A percentile compares a stretch with the other conserved stretches of the same genome.
Conservation (phyloP, 345 rosid species). For the Brassica nigra region DNA sequence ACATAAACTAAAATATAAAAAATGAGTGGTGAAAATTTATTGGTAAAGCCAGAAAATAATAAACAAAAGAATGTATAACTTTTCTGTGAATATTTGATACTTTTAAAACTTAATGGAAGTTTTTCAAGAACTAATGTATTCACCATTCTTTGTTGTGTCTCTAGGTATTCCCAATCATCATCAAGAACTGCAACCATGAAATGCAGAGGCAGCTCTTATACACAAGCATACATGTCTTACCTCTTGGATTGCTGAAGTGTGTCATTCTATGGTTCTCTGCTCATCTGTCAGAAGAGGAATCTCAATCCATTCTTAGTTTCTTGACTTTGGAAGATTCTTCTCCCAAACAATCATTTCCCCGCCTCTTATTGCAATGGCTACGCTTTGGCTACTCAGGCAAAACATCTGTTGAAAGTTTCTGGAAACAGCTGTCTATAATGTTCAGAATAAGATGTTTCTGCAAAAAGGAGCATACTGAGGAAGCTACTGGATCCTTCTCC, state of each 20-base stretch:
- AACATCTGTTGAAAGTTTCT: conserved; percentile 53
- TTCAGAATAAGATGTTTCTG: conserved; percentile 49
- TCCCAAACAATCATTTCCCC: conserved; percentile 47
- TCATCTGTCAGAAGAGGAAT: conserved; percentile 59
- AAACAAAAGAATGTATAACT: too few relatives aligned
- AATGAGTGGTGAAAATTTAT: too few relatives aligned
- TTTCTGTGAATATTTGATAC: background rate
- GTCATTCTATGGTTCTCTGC: conserved; percentile 72
- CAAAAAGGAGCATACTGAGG: conserved; percentile 41
- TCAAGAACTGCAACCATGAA: conserved; percentile 53
- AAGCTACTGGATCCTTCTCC: conserved; percentile 43
- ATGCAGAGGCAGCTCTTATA: conserved; percentile 61
- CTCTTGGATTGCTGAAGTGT: conserved; percentile 76
- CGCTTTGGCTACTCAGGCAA: conserved; percentile 61
- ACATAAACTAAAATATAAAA: too few relatives aligned
- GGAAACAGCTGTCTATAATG: conserved; percentile 51
- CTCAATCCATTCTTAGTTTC: conserved; percentile 52
- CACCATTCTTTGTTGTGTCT: background rate
- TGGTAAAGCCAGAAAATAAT: too few relatives aligned
- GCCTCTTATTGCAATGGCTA: conserved; percentile 69
- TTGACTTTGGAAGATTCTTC: conserved; percentile 43
- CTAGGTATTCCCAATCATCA: conserved; percentile 51
- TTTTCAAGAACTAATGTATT: background rate
- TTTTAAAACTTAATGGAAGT: background rate
- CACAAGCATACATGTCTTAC: conserved; percentile 64